Percentiles rank a stretch among this genome's conserved stretches.
phyloP scores from a whole-genome alignment of 2,329 filamentous ascomycete species.

The Aspergillus sp. region DNA sequence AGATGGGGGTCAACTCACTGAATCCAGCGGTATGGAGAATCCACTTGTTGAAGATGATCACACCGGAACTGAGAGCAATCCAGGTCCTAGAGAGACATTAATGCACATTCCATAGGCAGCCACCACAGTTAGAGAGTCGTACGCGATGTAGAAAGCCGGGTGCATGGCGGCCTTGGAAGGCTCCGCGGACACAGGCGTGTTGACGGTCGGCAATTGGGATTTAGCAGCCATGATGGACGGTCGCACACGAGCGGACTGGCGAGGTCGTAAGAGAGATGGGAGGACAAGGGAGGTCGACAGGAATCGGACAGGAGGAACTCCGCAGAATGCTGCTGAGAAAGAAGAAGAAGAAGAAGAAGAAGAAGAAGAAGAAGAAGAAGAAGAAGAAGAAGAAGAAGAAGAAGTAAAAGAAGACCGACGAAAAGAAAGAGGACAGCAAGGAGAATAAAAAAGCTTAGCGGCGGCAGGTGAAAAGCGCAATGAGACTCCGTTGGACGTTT shows the following conservation, averaged over 20 bases:
- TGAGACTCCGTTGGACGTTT: too few relatives aligned
- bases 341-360: background rate
- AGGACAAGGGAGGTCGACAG: background rate
- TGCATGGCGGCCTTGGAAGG: constrained; percentile 22
- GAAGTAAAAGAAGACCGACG: background rate
- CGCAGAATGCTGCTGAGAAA: background rate
- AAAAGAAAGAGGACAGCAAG: background rate
- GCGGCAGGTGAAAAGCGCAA: background rate
- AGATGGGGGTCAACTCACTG: constrained; percentile 55
- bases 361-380: too few relatives aligned
- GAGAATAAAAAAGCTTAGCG: constrained; percentile 1
- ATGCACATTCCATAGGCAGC: background rate
- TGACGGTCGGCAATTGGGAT: constrained; percentile 5
- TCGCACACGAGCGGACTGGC: background rate
- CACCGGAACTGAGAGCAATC: constrained; percentile 87
- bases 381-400: background rate
- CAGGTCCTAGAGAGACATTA: constrained; percentile 63
- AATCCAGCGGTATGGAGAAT: constrained; percentile 83
- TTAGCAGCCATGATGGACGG: constrained; percentile 3
- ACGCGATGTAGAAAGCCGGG: constrained; percentile 36
- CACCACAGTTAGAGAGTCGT: constrained; percentile 10
- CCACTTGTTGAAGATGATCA: constrained; percentile 99
- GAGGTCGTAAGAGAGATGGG: background rate
- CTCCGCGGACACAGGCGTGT: constrained; percentile 3
- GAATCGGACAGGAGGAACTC: background rate